A percentile compares a stretch with the other conserved stretches of the same genome.
phyloP scores from a whole-genome alignment of 768 basidiomycete genomes.

The Rubroboletus satanas region DNA sequence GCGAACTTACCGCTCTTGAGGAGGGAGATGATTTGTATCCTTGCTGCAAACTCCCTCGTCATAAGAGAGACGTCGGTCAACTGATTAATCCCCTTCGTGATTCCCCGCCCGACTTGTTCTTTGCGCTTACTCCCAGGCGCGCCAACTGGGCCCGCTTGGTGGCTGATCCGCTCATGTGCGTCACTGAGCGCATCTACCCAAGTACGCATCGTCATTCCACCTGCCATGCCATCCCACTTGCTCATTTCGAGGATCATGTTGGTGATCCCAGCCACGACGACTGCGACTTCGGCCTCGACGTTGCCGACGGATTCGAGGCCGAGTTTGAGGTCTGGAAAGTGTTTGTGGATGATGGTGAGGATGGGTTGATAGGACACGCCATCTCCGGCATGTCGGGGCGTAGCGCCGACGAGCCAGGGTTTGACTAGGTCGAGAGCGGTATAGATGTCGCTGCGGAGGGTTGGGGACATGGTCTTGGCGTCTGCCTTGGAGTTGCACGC shows the following conservation, averaged over 20 bases:
- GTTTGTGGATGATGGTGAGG: conserved; percentile 44
- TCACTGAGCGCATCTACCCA: conserved; percentile 49
- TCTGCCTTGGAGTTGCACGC: conserved; percentile 15
- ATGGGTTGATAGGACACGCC: conserved; percentile 48
- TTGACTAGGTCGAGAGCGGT: conserved; percentile 44
- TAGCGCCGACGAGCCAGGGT: conserved; percentile 41
- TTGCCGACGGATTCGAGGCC: conserved; percentile 46
- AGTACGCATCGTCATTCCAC: conserved; percentile 53
- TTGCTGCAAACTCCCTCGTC: conserved; percentile 52
- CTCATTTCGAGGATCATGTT: conserved; percentile 54
- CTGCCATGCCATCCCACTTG: conserved; percentile 54
- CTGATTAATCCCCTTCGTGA: conserved; percentile 50
- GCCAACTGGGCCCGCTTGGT: background rate
- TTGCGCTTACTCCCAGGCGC: conserved; percentile 30
- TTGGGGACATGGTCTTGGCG: conserved; percentile 42
- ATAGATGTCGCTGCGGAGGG: conserved; percentile 50
- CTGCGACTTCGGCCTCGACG: conserved; percentile 45
- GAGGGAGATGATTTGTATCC: conserved; percentile 51
- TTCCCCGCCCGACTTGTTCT: conserved; percentile 44
- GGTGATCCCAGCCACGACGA: conserved; percentile 50
- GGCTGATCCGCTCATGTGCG: conserved; percentile 34
- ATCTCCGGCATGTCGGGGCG: conserved; percentile 48
- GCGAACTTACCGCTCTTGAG: conserved; percentile 45
- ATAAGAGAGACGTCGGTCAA: conserved; percentile 46
- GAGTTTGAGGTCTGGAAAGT: conserved; percentile 44